Conservation (phyloP, 352 stramenopile species). For the Phytophthora foliorum region DNA sequence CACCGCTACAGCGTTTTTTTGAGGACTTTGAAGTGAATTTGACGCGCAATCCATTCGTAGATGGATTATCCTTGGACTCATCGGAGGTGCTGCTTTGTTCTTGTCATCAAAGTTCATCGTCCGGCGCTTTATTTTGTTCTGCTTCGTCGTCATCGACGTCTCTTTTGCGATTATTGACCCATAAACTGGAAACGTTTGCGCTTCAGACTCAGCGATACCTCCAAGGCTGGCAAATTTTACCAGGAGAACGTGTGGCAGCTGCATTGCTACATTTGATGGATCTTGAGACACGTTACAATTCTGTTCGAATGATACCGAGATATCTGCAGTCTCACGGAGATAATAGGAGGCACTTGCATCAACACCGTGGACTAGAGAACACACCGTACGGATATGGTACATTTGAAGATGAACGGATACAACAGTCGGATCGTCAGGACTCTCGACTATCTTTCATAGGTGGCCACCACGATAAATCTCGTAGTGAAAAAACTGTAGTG, state of each 20-base stretch:
- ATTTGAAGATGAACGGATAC: slow-evolving; percentile 31
- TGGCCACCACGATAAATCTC: background rate
- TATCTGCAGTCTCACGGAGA: slow-evolving; percentile 51
- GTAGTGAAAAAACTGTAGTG: slow-evolving; percentile 10
- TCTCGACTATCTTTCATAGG: background rate
- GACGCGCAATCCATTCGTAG: slow-evolving; percentile 68
- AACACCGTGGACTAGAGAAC: background rate
- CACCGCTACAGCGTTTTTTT: slow-evolving; percentile 49
- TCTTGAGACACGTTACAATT: slow-evolving; percentile 62
- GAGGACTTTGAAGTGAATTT: slow-evolving; percentile 57
- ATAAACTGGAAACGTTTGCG: slow-evolving; percentile 67
- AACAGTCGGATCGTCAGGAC: slow-evolving; percentile 5
- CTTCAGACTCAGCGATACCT: slow-evolving; percentile 50
- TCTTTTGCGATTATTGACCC: slow-evolving; percentile 61
- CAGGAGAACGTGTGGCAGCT: slow-evolving; percentile 54
- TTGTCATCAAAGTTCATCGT: slow-evolving; percentile 50
- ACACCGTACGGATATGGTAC: slow-evolving; percentile 14
- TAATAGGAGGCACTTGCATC: slow-evolving; percentile 7
- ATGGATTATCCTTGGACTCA: slow-evolving; percentile 72
- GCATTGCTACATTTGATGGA: slow-evolving; percentile 68
- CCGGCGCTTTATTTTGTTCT: slow-evolving; percentile 41
- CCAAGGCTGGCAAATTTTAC: slow-evolving; percentile 67
- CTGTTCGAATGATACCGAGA: slow-evolving; percentile 59
- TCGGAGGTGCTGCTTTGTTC: slow-evolving; percentile 77
- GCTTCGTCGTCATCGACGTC: slow-evolving; percentile 42